phyloP scores from a whole-genome alignment of 2,329 filamentous ascomycete genomes.

The Polytolypa hystricis region DNA sequence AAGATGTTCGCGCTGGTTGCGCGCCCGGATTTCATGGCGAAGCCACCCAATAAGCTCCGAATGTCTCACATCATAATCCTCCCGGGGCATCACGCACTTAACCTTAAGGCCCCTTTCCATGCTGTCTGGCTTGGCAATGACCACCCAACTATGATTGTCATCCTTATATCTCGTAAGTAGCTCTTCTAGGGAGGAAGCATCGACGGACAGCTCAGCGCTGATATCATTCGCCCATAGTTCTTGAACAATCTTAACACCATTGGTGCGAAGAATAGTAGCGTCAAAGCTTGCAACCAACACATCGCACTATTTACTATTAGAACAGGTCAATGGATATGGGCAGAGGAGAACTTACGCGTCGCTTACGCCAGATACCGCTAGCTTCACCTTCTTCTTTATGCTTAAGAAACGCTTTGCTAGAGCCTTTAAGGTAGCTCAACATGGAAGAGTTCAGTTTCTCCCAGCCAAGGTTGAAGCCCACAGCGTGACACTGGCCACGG shows the following conservation, averaged over 20 bases:
- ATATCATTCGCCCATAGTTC: slow-evolving; percentile 74
- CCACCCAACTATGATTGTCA: slow-evolving; percentile 74
- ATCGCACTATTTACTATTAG: slow-evolving; percentile 52
- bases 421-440: slow-evolving; percentile 38
- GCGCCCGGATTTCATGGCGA: slow-evolving; percentile 68
- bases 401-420: slow-evolving; percentile 50
- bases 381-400: slow-evolving; percentile 56
- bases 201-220: slow-evolving; percentile 75
- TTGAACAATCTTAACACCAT: slow-evolving; percentile 65
- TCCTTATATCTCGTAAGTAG: slow-evolving; percentile 56
- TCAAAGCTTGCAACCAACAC: slow-evolving; percentile 86
- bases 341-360: slow-evolving; percentile 43
- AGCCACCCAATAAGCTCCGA: slow-evolving; percentile 70
- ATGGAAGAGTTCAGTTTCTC: slow-evolving; percentile 63
- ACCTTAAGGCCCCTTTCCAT: slow-evolving; percentile 57
- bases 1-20: slow-evolving; percentile 49
- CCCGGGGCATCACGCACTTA: slow-evolving; percentile 64
- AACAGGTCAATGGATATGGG: background rate
- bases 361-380: slow-evolving; percentile 48
- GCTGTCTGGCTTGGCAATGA: slow-evolving; percentile 66
- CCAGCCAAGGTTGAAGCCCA: slow-evolving; percentile 86
- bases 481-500: slow-evolving; percentile 62
- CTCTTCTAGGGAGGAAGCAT: slow-evolving; percentile 69
- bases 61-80: slow-evolving; percentile 66
- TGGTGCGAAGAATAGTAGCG: slow-evolving; percentile 58